Base-by-base conservation (phyloP, 768 basidiomycete genomes). In the Tylopilus subfusipes region DNA sequence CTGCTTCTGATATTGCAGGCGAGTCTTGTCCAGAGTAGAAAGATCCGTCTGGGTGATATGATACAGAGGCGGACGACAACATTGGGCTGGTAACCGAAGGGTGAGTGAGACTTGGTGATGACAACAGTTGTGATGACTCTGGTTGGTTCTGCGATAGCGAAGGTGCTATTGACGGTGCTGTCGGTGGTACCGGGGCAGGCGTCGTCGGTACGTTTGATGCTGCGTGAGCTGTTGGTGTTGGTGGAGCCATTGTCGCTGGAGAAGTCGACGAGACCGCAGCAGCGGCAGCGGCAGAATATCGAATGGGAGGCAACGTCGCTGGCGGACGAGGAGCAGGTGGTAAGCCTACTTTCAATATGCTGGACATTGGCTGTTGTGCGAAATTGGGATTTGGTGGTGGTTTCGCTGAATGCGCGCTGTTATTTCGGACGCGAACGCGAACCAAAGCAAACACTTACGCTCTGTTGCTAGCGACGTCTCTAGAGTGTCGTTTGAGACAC, bases 261-360 rank as follows among this genome's bases (percentile, higher is more conserved):
- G 63, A 54, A 8, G 58, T 42, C 14, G 64, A 61, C 33, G 69
- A 70, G 8, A 70, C 69, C 0, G 63, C 69, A 0, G 69, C 69
- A 0, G 93, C 94, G 3, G 93, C 95, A 0, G 93, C 93, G n/a
- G 92, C 83, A 30, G 96, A 88, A 68, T 97, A 97, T 47, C 89
- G 80, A 66, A 95, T 90, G 13, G 93, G 88, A 42, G 92, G 88
- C 53, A 91, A 70, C 21, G 78, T 68, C 30, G 77, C 77, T 60
- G 81, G 68, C 30, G 66, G 79, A 50, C 78, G 82, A 55, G 77
- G 79, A 51, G 81, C 76, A 59, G 82, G 68, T 21, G 80, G 81
- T n/a, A 90, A 69, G 21, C 84, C 82, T 31, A 82, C 81, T 71
- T 93, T 93, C 60, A 94, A 73, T 60, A 93, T 88, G 54, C 78